Base-by-base conservation (phyloP, 2,329 filamentous ascomycete species). In the Beauveria scarabaeidicola region DNA sequence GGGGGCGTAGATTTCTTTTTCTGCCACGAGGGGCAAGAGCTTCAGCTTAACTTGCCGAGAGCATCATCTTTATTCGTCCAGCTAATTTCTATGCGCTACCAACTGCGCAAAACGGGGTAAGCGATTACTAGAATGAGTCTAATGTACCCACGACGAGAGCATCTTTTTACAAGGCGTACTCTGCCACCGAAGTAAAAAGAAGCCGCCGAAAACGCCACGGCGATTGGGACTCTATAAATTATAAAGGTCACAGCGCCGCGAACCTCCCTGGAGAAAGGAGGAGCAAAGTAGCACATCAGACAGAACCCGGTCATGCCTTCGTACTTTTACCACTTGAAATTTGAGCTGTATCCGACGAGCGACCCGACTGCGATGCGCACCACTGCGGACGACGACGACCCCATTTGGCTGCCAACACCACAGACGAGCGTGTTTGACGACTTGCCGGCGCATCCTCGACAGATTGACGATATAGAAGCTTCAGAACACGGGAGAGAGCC, bases 321-420 rank as follows among this genome's bases (percentile, higher is more conserved):
- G 32, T 86, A 85, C 69, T 83, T 82, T 64, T 87, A 87, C 66
- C 84, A 87, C 65, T 68, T 88, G n/a, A 85, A 82, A 65, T 80
- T 88, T 66, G 85, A 88, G 73, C 76, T 87, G 46, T 87, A 87
- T 69, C 72, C 77, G 47, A 77, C 73, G 62, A 55, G 43, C 23
- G 58, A 60, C 25, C 44, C 58, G 58, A 70, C 76, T 51, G 70
- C 74, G 54, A 75, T 77, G 4, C 67, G 66, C 1, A 7, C 48
- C 61, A 25, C 64, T 51, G 58, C 62, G 47, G 53, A 56, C 43
- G 58, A 53, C 53, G 59, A 71, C 43, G 58, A 53, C 53, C 58
- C 70, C 41, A 66, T 80, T 63, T 87, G 82, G 82, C 65, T 81
- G 15, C 84, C 84, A 0, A 66, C 70, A 9, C 66, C 71, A 21